Evolutionary conservation across 352 stramenopile species (phyloP), one percentile per base, ranked within the genome.

Genomic region (Blastocystis sp.): DNA sequence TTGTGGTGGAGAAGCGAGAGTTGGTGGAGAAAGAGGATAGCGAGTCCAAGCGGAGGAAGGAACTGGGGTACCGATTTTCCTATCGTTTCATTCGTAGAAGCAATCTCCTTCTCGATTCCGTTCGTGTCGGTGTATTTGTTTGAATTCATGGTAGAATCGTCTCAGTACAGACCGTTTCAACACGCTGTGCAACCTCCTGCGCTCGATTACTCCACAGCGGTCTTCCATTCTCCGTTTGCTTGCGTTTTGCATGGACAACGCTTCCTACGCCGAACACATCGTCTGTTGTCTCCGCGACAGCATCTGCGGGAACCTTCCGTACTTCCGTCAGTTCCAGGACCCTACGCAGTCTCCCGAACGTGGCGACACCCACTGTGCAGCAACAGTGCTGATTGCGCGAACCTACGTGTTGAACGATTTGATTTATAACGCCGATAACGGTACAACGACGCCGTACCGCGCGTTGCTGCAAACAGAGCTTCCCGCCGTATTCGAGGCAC

Each of bases 171-270:
- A 21, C 7, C 44, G 36, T 11, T 81, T 81, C 40, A 44, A 81
- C 24, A 42, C 34, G 42, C 38, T 81, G 18, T 64, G 69, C 11
- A 16, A 29, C 11, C 34, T 51, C 24, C 53, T 81, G n/a, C 69
- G 69, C n/a, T 34, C 46, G n/a, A 81, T 81, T 51, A 65, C 69
- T n/a, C 51, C 51, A 7, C 14, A 59, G 40, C 69, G 69, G 14
- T 6, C 48, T 0, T 38, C 40, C 11, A 65, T 81, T 64, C 48
- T 81, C 21, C 69, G 69, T 2, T 42, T 81, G 8, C 61, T 81
- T 40, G n/a, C 69, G 0, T 81, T 81, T 44, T 81, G 69, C 53
- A 63, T 81, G 46, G 69, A 81, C 40, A 81, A 81, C 36, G 29
- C 48, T 14, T 48, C 51, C 18, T 81, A 46, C 40, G 69, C 69